phyloP scores from a whole-genome alignment of 805 yeast species.

The Cyberlindnera xylosilytica region DNA sequence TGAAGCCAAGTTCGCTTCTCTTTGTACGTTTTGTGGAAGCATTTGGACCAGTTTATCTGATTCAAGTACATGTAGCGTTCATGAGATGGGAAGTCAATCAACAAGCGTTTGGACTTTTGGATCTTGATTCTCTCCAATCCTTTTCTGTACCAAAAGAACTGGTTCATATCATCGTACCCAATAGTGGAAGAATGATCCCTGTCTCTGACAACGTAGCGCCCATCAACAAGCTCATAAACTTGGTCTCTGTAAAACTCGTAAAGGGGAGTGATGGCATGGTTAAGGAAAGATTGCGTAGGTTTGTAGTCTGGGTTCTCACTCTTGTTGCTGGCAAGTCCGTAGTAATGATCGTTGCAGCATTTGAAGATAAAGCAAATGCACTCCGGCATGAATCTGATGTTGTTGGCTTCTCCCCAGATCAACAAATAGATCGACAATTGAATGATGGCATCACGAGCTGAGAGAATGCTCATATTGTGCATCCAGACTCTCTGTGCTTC shows the following conservation, averaged over 20 bases:
- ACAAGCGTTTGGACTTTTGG: conserved; percentile 33
- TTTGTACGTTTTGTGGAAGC: conserved; percentile 69
- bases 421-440: conserved; percentile 70
- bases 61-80: conserved; percentile 55
- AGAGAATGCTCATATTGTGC: conserved; percentile 44
- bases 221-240: conserved; percentile 43
- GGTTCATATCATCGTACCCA: conserved; percentile 91
- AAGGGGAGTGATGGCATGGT: conserved; percentile 72
- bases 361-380: conserved; percentile 82
- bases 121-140: conserved; percentile 60
- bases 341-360: conserved; percentile 69
- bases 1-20: conserved; percentile 81
- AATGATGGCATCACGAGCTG: conserved; percentile 51
- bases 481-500: conserved; percentile 52
- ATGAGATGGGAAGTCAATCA: conserved; percentile 38
- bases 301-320: conserved; percentile 30
- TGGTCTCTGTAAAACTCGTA: conserved; percentile 59
- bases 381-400: conserved; percentile 84
- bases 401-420: conserved; percentile 91
- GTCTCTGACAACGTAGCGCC: conserved; percentile 44
- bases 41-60: conserved; percentile 61
- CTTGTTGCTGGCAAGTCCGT: conserved; percentile 40
- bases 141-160: conserved; percentile 76
- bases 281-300: conserved; percentile 43
- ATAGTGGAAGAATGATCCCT: conserved; percentile 66